Evolutionary conservation across 73 alveolate species (phyloP).

Genomic region (Effrenium voratum): DNA sequence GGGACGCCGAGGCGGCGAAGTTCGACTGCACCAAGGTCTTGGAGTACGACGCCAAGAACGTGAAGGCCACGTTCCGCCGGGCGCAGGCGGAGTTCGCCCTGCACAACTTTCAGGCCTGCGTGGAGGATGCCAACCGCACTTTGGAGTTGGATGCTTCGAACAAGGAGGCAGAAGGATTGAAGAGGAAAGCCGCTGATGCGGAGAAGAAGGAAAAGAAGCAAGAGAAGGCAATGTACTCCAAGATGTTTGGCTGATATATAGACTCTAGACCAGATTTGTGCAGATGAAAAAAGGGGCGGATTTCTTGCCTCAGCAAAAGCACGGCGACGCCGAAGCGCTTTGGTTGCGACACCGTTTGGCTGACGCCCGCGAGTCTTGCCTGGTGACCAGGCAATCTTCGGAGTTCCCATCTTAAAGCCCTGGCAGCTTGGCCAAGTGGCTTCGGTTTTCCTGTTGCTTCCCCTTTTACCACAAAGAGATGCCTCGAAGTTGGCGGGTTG

Average conservation of each 20-base stretch:
- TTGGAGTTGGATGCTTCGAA: conserved; percentile 77
- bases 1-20: conserved; percentile 70
- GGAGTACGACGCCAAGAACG: conserved; percentile 47
- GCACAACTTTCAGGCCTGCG: conserved; percentile 62
- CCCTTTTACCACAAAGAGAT: too few species aligned
- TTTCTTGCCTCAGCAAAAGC: too few species aligned
- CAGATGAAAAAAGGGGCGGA: background rate
- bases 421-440: conserved; percentile 61
- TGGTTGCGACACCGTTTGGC: too few species aligned
- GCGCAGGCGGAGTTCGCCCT: conserved; percentile 79
- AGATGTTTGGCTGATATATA: conserved; percentile 45
- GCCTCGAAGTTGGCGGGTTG: too few species aligned
- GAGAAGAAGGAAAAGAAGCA: conserved; percentile 78
- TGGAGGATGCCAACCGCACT: conserved; percentile 23
- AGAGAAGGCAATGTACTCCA: conserved; percentile 85
- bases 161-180: conserved; percentile 50
- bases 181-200: conserved; percentile 29
- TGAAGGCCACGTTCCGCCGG: conserved; percentile 53
- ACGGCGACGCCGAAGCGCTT: too few species aligned
- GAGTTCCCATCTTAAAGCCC: conserved; percentile 72
- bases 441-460: too few species aligned
- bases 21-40: conserved; percentile 63
- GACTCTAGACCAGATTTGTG: too few species aligned
- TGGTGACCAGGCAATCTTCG: conserved; percentile 73
- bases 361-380: too few species aligned